phyloP scores from a whole-genome alignment of 2,329 filamentous ascomycete species.

The Shiraia sp. region DNA sequence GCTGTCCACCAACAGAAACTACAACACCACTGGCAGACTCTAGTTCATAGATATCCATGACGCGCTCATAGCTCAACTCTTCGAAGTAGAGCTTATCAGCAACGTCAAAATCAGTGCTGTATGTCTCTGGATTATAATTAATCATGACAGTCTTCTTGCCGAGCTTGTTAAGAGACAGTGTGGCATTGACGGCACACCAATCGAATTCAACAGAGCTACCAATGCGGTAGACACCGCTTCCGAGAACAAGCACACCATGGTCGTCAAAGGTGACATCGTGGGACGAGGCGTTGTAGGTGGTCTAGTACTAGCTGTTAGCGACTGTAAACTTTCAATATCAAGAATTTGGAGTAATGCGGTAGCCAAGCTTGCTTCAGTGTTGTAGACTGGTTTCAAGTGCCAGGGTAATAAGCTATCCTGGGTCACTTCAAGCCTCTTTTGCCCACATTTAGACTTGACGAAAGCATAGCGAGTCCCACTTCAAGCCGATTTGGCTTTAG shows the following conservation, averaged over 20 bases:
- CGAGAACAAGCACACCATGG: slow-evolving; percentile 84
- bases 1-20: slow-evolving; percentile 92
- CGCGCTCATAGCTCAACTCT: slow-evolving; percentile 92
- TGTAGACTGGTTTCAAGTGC: too few species aligned
- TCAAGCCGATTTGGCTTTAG: too few species aligned
- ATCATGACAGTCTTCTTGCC: slow-evolving; percentile 99
- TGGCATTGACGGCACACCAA: slow-evolving; percentile 94
- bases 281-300: slow-evolving; percentile 92
- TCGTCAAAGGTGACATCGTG: slow-evolving; percentile 96
- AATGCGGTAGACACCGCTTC: slow-evolving; percentile 95
- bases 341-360: not conserved
- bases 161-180: slow-evolving; percentile 78
- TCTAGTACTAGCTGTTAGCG: slow-evolving; percentile 45
- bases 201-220: slow-evolving; percentile 98
- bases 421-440: too few species aligned
- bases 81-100: slow-evolving; percentile 96
- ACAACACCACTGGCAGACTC: slow-evolving; percentile 85
- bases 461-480: too few species aligned
- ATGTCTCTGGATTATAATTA: slow-evolving; percentile 86
- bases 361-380: too few species aligned
- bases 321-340: not conserved
- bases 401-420: too few species aligned
- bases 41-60: slow-evolving; percentile 98
- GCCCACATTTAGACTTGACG: too few species aligned
- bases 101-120: slow-evolving; percentile 81